Percentiles rank a stretch among this genome's conserved stretches.
phyloP scores from a whole-genome alignment of 108 stramenopile genomes.

The Skeletonema marinoi region DNA sequence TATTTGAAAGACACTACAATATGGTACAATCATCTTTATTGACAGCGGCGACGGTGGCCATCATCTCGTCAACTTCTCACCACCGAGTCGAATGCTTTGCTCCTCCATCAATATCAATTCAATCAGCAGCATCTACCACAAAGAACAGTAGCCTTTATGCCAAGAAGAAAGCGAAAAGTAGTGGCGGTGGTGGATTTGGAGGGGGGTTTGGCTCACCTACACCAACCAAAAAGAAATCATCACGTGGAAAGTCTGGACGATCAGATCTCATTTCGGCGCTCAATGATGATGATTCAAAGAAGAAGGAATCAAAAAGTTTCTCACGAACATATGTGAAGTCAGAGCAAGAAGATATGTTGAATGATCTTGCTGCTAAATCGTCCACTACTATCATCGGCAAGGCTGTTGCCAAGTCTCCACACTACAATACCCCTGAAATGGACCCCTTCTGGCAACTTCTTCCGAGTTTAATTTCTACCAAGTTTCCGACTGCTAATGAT shows the following conservation, averaged over 20 bases:
- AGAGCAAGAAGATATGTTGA: constrained; percentile 69
- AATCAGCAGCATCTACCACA: not conserved
- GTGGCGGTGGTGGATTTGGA: constrained; percentile 10
- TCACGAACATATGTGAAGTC: constrained; percentile 62
- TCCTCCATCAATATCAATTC: not conserved
- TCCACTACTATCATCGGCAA: constrained; percentile 55
- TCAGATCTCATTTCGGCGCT: constrained; percentile 27
- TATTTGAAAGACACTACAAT: too few relatives aligned
- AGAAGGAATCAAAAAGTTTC: constrained; percentile 18
- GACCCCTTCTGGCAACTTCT: constrained; percentile 85
- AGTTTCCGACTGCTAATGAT: constrained; percentile 69
- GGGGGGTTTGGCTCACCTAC: constrained; percentile 25
- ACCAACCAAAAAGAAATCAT: constrained; percentile 22
- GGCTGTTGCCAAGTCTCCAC: constrained; percentile 60
- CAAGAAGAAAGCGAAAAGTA: constrained; percentile 12
- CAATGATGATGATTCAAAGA: constrained; percentile 32
- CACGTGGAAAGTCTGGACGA: constrained; percentile 32
- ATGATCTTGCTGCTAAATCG: constrained; percentile 53
- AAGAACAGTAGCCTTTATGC: not conserved
- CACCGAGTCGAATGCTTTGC: not conserved
- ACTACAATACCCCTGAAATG: constrained; percentile 45
- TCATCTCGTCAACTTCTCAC: not conserved
- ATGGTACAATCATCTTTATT: too few relatives aligned
- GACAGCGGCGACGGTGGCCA: too few relatives aligned
- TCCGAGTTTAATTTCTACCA: constrained; percentile 71